A percentile compares a stretch with the other conserved stretches of the same genome.
Conservation (phyloP, 2,329 filamentous ascomycete species). For the Sordariomycetes sp. region DNA sequence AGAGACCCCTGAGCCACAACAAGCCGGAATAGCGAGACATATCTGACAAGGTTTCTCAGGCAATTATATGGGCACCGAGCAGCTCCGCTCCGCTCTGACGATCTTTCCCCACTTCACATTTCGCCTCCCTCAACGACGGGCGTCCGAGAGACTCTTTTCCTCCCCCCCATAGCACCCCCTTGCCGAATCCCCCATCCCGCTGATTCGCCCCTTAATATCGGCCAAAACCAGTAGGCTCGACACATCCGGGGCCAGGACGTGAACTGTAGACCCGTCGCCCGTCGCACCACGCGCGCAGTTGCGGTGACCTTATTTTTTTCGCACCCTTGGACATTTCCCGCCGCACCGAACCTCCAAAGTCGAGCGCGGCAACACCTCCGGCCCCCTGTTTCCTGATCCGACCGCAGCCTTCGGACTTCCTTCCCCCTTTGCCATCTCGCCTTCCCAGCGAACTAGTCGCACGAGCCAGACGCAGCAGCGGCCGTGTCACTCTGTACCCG, state of each 20-base stretch:
- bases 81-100: neutral
- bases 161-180: neutral
- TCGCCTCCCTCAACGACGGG: neutral
- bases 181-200: slow-evolving; percentile 1
- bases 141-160: neutral
- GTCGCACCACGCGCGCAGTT: neutral
- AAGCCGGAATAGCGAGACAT: neutral
- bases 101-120: slow-evolving; percentile 1
- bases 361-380: neutral
- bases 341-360: neutral
- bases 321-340: neutral
- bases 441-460: neutral
- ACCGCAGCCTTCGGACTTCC: neutral
- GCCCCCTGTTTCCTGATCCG: neutral
- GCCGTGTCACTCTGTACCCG: neutral
- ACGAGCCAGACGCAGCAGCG: neutral
- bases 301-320: neutral
- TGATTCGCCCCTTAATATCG: slow-evolving; percentile 4
- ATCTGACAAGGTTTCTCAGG: neutral
- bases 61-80: neutral
- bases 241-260: neutral
- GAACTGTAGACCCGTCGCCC: neutral
- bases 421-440: neutral
- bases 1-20: neutral
- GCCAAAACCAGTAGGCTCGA: neutral